Base-by-base conservation (phyloP, 1,284 basidiomycete genomes). In the Austroboletus niveus region DNA sequence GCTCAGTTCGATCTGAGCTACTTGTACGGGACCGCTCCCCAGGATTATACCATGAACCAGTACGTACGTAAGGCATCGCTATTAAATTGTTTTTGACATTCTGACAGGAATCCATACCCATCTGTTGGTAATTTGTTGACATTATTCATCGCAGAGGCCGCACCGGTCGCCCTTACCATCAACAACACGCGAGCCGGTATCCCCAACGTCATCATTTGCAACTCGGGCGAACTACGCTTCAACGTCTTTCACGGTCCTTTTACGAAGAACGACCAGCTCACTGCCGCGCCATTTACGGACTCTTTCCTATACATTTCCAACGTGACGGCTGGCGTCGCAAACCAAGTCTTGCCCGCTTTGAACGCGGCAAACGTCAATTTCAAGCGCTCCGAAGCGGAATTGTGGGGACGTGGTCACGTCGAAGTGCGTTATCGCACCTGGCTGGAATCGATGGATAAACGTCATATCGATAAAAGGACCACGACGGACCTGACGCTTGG, bases 201-300 rank as follows among this genome's bases (percentile, higher is more conserved):
- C 48, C 81, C 85, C n/a, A 84, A 80, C 57, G 69, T 90, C 53
- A 81, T 90, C 65, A 80, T 93, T 55, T 75, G 77, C 47, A 87
- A 92, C 68, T 82, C 86, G 2, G 91, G 86, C 15, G 84, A 76
- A n/a, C 77, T 86, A 60, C 81, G 91, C 44, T 92, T 86, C 70
- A 84, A 91, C 60, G 66, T 94, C 41, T 82, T 80, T 62, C 55
- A 73, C 2, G 90, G 89, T 1, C 57, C 80, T 3, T 92, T 92
- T 70, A 86, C 85, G 42, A 81, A 81, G 63, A 90, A 92, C 66
- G 89, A 92, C 66, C 83, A 90, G 64, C 76, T 90, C 24, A 88
- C 87, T 0, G 78, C 81, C 1, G 83, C 80, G 15, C 87, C 87
- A 1, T 91, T 84, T 62, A 58, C 69, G 0, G 80, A 89, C 60